These are phyloP conservation scores for Eragrostis nindensis DNA, from an alignment of 176 grass and related monocot species.

Conservation along the genomic window DNA sequence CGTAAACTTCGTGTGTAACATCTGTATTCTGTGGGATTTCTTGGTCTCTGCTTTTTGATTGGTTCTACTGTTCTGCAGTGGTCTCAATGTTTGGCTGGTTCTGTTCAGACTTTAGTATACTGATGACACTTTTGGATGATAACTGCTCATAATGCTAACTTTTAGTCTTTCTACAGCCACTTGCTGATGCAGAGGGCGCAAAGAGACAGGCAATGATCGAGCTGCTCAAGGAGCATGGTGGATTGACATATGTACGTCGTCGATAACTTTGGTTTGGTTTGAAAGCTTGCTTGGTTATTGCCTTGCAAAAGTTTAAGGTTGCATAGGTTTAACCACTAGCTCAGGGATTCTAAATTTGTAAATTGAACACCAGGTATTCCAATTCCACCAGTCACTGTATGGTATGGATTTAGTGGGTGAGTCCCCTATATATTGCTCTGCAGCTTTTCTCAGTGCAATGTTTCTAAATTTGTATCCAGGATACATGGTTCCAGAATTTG, in stretches of 20 bases:
- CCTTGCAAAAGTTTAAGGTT: constrained; percentile 33
- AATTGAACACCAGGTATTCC: constrained; percentile 54
- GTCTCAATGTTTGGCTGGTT: not conserved
- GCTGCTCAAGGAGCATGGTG: constrained; percentile 80
- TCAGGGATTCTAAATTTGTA: constrained; percentile 52
- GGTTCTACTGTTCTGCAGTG: constrained; percentile 8
- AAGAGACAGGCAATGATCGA: constrained; percentile 78
- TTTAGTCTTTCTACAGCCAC: constrained; percentile 58
- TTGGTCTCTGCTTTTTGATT: constrained; percentile 10
- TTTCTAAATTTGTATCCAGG: constrained; percentile 41
- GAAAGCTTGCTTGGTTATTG: constrained; percentile 5
- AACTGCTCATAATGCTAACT: constrained; percentile 19
- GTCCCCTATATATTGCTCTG: constrained; percentile 49
- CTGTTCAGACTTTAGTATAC: not conserved
- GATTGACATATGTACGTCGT: constrained; percentile 78
- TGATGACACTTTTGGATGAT: not conserved
- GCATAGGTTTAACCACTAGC: constrained; percentile 36
- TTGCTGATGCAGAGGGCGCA: constrained; percentile 94
- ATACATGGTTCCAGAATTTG: constrained; percentile 33
- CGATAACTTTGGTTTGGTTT: constrained; percentile 22
- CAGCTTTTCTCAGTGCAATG: constrained; percentile 33
- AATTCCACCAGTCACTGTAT: constrained; percentile 45
- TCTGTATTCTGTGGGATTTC: not conserved
- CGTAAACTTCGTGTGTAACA: not conserved
- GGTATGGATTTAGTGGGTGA: constrained; percentile 57